A percentile compares a stretch with the other conserved stretches of the same genome.
These are phyloP conservation scores for Adansonia rubrostipa DNA, from an alignment of 441 rosid genomes.

Conservation along the genomic window DNA sequence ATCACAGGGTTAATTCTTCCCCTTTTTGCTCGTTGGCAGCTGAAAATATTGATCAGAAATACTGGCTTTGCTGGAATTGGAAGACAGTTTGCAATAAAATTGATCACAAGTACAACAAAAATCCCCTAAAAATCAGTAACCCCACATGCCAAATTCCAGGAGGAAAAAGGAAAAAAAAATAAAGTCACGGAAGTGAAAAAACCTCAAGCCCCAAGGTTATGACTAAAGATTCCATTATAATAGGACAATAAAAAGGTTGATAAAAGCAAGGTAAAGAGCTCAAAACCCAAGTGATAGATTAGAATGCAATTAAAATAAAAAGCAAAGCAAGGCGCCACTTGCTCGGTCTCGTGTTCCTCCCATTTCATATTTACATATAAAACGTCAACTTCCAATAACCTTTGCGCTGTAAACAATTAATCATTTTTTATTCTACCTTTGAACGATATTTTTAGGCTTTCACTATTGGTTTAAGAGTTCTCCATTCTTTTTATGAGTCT, in stretches of 20 bases:
- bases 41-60: neutral
- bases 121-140: neutral
- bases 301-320: slow-evolving; percentile 25
- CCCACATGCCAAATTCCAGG: slow-evolving; percentile 11
- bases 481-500: slow-evolving; percentile 7
- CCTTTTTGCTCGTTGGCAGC: neutral
- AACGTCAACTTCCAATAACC: slow-evolving; percentile 38
- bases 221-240: slow-evolving; percentile 39
- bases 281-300: slow-evolving; percentile 46
- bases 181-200: slow-evolving; percentile 1
- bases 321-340: slow-evolving; percentile 41
- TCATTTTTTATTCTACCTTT: slow-evolving; percentile 25
- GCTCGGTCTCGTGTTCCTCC: slow-evolving; percentile 60
- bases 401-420: slow-evolving; percentile 23
- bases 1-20: slow-evolving; percentile 17
- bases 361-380: slow-evolving; percentile 29
- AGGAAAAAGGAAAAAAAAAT: neutral
- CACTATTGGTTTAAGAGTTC: slow-evolving; percentile 31
- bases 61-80: slow-evolving; percentile 7
- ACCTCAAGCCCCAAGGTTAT: slow-evolving; percentile 16
- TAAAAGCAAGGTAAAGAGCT: slow-evolving; percentile 28
- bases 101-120: neutral
- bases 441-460: slow-evolving; percentile 37
- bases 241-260: neutral
- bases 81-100: slow-evolving; percentile 2